Evolutionary conservation across 1,284 basidiomycete species (phyloP), one percentile per base, ranked within the genome.

Genomic region (Ceratobasidium theobromae): DNA sequence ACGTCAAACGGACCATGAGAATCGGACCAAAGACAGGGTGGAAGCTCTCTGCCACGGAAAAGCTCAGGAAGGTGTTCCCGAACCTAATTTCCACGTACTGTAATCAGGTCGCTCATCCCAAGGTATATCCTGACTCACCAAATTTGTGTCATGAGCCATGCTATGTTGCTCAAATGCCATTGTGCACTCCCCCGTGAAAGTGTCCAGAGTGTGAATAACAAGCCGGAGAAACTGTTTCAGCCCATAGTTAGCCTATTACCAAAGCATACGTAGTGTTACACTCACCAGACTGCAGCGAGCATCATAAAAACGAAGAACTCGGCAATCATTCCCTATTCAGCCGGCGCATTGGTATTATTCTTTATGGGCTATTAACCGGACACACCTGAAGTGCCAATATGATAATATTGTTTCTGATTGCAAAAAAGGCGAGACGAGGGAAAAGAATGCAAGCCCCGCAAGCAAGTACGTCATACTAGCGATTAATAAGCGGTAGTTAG

Each of bases 371-470:
- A 3, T 23, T 48, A 3, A 38, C 53, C 33, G 52, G 21, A 8
- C 11, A 21, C 33, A 27, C 43, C 8, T 58, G 41, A 48, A 27
- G 35, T 46, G 40, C 67, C 91, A 95, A 76, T 28, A 95, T 83
- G 40, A 95, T 81, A 18, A 94, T 85, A 65, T 93, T 93, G 71
- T 92, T 88, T 16, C 86, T 87, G 54, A 95, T 84, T 1, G 89
- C 84, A 74, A 92, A 94, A 76, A 95, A 95, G 0, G 90, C 91
- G 16, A 95, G 77, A 48, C 87, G 87, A 66, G 93, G 93, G 73
- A 95, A 91, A 25, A 95, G 81, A 53, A 95, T 87, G 72, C 92
- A 95, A 8, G 90, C 92, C 6, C 88, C 91, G 72, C 89, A 92
- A 3, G 92, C 83, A 33, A 95, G 80, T 45, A 93, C 81, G 71